These are phyloP conservation scores for Lagenidium sp. DNA, from an alignment of 352 stramenopile genomes.

Conservation along the genomic window DNA sequence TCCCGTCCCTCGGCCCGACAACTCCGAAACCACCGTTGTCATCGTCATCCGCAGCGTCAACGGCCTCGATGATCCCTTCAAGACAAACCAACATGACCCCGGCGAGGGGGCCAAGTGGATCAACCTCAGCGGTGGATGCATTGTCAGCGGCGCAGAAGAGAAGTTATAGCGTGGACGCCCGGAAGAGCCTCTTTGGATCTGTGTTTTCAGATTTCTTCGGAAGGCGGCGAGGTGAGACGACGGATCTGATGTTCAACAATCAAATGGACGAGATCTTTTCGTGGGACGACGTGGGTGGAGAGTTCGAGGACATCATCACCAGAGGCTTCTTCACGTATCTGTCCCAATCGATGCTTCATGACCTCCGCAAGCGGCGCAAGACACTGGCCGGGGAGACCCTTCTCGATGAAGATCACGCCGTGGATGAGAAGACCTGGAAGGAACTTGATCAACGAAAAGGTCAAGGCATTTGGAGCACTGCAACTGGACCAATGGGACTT, in stretches of 20 bases:
- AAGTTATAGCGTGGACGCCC: slow-evolving; percentile 49
- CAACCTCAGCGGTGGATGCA: slow-evolving; percentile 2
- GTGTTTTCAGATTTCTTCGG: slow-evolving; percentile 73
- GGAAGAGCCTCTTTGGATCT: slow-evolving; percentile 38
- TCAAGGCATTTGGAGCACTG: slow-evolving; percentile 60
- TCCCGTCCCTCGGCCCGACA: background rate
- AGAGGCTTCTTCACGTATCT: slow-evolving; percentile 60
- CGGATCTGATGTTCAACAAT: slow-evolving; percentile 29
- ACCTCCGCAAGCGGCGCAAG: slow-evolving; percentile 27
- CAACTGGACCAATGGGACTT: slow-evolving; percentile 41
- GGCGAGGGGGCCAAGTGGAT: slow-evolving; percentile 6
- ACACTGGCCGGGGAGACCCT: slow-evolving; percentile 5
- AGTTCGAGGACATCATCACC: slow-evolving; percentile 48
- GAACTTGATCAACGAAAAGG: slow-evolving; percentile 29
- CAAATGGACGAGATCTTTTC: slow-evolving; percentile 40
- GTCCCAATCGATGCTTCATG: slow-evolving; percentile 26
- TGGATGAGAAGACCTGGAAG: slow-evolving; percentile 19
- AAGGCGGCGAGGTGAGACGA: slow-evolving; percentile 38
- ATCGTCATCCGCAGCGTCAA: background rate
- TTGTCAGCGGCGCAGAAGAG: slow-evolving; percentile 9
- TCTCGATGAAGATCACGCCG: slow-evolving; percentile 4
- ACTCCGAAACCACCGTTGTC: background rate
- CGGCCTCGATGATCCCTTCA: background rate
- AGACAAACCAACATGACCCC: background rate
- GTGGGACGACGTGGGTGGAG: slow-evolving; percentile 62